phyloP scores from a whole-genome alignment of 1,284 basidiomycete genomes.

The Tilletiopsis washingtonensis region DNA sequence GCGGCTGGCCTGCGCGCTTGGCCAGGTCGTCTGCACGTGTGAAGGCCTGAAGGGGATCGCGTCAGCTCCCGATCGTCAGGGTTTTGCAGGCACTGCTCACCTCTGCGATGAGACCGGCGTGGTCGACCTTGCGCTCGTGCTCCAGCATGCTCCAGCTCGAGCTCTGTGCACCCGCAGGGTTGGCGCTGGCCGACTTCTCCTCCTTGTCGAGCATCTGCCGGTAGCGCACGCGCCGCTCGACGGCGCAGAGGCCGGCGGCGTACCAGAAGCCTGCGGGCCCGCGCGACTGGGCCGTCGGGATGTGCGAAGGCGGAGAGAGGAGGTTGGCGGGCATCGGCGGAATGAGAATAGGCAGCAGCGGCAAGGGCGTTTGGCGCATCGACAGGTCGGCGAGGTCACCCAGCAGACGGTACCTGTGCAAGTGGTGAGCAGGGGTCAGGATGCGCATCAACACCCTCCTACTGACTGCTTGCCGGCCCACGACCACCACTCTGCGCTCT shows the following conservation, averaged over 20 bases:
- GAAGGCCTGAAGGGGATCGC: not conserved
- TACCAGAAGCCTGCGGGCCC: slow-evolving; percentile 26
- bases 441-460: not conserved
- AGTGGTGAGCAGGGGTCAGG: not conserved
- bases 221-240: slow-evolving; percentile 26
- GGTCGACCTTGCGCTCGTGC: slow-evolving; percentile 33
- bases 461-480: slow-evolving; percentile 86
- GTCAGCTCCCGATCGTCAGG: not conserved
- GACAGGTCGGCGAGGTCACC: slow-evolving; percentile 27
- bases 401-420: slow-evolving; percentile 22
- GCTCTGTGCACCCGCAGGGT: not conserved
- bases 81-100: not conserved
- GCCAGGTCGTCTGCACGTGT: slow-evolving; percentile 28
- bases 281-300: slow-evolving; percentile 8
- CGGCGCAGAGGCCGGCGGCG: slow-evolving; percentile 32
- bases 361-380: slow-evolving; percentile 12
- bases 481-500: slow-evolving; percentile 93
- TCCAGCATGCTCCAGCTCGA: slow-evolving; percentile 12
- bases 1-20: slow-evolving; percentile 10
- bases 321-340: slow-evolving; percentile 24
- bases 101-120: slow-evolving; percentile 23
- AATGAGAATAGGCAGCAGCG: slow-evolving; percentile 14
- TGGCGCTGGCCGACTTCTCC: not conserved
- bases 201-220: slow-evolving; percentile 4
- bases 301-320: slow-evolving; percentile 19